Evolutionary conservation across 169 alveolate species (phyloP).

Genomic region (Cyclospora cayetanensis): DNA sequence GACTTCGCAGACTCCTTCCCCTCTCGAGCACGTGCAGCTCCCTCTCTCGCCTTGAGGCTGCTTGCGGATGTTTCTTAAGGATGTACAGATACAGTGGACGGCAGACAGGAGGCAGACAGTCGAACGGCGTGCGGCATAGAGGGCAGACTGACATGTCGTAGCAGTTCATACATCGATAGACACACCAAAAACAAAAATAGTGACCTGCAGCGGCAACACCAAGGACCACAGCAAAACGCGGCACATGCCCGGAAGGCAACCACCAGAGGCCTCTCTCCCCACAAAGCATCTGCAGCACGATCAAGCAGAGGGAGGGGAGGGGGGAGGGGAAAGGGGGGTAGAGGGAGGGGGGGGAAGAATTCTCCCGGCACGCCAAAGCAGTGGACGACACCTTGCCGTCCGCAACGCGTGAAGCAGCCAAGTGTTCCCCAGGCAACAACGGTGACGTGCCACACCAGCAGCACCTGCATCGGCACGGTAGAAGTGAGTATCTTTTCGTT

Average conservation of each 20-base stretch:
- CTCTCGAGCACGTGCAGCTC: slow-evolving; percentile 5
- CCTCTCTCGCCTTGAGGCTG: not conserved
- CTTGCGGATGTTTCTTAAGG: not conserved
- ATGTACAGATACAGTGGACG: slow-evolving; percentile 31
- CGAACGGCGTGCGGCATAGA: not conserved
- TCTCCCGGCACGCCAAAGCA: not conserved
- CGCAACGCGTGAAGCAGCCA: no score
- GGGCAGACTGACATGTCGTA: slow-evolving; percentile 51
- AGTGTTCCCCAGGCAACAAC: no score
- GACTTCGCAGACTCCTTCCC: not conserved
- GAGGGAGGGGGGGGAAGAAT: not conserved
- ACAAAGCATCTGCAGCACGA: not conserved
- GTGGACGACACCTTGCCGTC: not conserved
- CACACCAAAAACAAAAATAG: slow-evolving; percentile 50
- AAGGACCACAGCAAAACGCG: not conserved
- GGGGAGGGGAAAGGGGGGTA: not conserved
- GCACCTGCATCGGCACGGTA: no score
- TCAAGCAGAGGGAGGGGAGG: not conserved
- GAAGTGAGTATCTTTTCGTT: no score
- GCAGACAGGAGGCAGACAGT: slow-evolving; percentile 20
- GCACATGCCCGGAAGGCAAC: no score
- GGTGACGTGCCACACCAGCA: no score
- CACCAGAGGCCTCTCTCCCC: not conserved
- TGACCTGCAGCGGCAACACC: not conserved
- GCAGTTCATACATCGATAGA: slow-evolving; percentile 14